A percentile compares a stretch with the other conserved stretches of the same genome.
phyloP scores from a whole-genome alignment of 2,329 filamentous ascomycete species.

The Talaromyces sp. region DNA sequence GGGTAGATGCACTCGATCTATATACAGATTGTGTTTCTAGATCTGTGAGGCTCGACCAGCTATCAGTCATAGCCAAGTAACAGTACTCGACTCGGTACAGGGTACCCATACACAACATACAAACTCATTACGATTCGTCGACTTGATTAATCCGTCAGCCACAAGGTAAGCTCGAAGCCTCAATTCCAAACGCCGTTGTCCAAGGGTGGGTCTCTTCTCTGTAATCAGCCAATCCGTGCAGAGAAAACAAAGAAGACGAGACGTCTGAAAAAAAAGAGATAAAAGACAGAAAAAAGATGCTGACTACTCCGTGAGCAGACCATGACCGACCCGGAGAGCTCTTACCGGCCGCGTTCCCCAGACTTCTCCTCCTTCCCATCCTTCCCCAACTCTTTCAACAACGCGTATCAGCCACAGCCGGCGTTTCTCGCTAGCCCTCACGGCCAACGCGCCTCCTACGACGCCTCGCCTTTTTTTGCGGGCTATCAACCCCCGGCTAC shows the following conservation, averaged over 20 bases:
- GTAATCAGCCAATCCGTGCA: slow-evolving; percentile 5
- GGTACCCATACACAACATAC: not conserved
- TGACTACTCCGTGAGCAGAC: slow-evolving; percentile 20
- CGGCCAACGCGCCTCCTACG: slow-evolving; percentile 45
- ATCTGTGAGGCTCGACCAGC: not conserved
- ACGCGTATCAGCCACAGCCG: slow-evolving; percentile 30
- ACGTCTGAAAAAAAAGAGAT: not conserved
- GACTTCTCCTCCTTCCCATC: slow-evolving; percentile 52
- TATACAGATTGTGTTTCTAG: not conserved
- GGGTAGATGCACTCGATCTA: not conserved
- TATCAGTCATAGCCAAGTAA: not conserved
- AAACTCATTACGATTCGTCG: not conserved
- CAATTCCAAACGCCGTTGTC: slow-evolving; percentile 4
- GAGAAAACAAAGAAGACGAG: not conserved
- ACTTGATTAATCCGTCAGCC: not conserved
- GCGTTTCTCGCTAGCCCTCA: slow-evolving; percentile 35
- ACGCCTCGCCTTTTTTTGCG: slow-evolving; percentile 48
- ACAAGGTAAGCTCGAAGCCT: slow-evolving; percentile 10
- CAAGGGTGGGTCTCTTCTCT: not conserved
- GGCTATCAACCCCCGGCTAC: slow-evolving; percentile 33
- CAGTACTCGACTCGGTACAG: not conserved
- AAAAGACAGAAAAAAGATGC: not conserved
- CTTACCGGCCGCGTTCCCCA: slow-evolving; percentile 50
- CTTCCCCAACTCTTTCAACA: slow-evolving; percentile 38
- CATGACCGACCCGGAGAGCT: slow-evolving; percentile 47